Evolutionary conservation across 2,329 filamentous ascomycete genomes (phyloP), one percentile per base, ranked within the genome.

Genomic region (Didymella glomerata): DNA sequence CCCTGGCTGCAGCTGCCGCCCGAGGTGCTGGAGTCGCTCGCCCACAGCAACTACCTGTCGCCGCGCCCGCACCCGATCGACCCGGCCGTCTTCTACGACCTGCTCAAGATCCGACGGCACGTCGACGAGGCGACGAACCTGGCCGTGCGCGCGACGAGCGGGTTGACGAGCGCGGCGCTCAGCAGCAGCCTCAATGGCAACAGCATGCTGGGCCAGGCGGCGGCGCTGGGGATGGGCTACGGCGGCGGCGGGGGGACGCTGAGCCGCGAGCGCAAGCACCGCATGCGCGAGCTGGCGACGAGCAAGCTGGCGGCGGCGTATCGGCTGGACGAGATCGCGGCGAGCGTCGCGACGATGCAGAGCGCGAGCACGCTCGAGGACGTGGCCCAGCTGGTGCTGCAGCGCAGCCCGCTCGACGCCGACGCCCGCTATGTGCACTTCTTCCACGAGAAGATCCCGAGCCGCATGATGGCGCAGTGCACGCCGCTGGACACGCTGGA

Each of bases 401-500:
- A 90, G 73, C 83, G 90, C 61, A 88, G 86, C 60, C 82, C 86
- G n/a, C 75, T 83, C 49, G 88, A 93, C 70, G 77, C 82, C 42
- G 90, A 95, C 70, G 92, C 91, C 27, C 90, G 89, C 76, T 95
- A 95, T 73, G 92, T 95, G n/a, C 90, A 95, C 73, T 95, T 94
- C 79, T 96, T 96, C 76, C 91, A 94, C 77, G 91, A 96, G 78
- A 95, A 94, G 84, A 93, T 95, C 25, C 90, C 91, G 1, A 90
- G 87, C 40, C 81, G 89, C 41, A 87, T 90, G 73, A 80, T 95
- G 73, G 89, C 88, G 34, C 86, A 91, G 68, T 88, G 85, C 67
- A 93, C 90, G 9, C 88, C 86, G 62, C 77, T 93, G 56, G 79
- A 85, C 51, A 83, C 87, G 4, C 76, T 96, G 64, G 82, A 88